A percentile compares a stretch with the other conserved stretches of the same genome.
phyloP scores from a whole-genome alignment of 345 rosid genomes.

The Acer yangbiense region DNA sequence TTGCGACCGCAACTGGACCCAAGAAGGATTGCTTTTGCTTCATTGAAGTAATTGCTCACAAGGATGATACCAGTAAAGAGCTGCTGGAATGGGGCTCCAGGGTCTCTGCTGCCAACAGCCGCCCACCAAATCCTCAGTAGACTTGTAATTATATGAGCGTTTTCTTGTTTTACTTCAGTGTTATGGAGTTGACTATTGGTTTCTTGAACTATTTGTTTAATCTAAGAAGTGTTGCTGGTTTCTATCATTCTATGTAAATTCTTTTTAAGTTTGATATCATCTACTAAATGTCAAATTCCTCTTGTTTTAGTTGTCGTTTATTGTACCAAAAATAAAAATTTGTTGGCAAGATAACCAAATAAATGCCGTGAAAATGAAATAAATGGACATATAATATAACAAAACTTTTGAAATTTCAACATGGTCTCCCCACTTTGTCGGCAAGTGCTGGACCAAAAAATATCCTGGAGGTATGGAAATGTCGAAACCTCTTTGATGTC shows the following conservation, averaged over 20 bases:
- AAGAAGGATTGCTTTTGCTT: constrained; percentile 74
- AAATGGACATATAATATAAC: neutral
- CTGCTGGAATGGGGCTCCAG: constrained; percentile 80
- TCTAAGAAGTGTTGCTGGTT: neutral
- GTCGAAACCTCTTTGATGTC: neutral
- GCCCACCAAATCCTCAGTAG: constrained; percentile 46
- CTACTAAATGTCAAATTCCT: neutral
- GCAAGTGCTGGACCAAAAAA: too few relatives aligned
- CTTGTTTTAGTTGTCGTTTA: neutral
- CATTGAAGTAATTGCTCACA: constrained; percentile 75
- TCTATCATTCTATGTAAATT: neutral
- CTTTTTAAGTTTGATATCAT: neutral
- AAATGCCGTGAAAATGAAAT: neutral
- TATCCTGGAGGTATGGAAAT: neutral
- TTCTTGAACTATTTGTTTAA: neutral
- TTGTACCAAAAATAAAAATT: neutral
- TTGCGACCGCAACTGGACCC: constrained; percentile 48
- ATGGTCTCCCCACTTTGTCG: too few relatives aligned
- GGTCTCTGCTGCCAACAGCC: constrained; percentile 78
- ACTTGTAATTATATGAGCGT: neutral
- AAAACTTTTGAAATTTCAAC: neutral
- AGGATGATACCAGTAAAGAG: constrained; percentile 88
- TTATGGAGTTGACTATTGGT: neutral
- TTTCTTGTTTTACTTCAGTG: neutral
- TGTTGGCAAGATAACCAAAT: too few relatives aligned